These are phyloP conservation scores for Alternaria sp. DNA, from an alignment of 2,329 filamentous ascomycete species.

Conservation along the genomic window DNA sequence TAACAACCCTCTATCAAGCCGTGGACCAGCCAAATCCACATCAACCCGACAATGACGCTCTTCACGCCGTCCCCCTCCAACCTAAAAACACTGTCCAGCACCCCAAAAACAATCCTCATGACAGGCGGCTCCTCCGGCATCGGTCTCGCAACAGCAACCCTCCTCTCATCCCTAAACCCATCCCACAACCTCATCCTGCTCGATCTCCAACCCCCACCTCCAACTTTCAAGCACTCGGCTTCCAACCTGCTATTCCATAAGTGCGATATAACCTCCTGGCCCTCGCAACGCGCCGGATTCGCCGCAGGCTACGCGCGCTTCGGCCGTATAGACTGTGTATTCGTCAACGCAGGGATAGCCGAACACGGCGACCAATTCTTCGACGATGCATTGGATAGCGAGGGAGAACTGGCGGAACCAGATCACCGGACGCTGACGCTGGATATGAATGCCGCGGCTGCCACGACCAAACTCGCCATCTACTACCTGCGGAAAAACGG, in stretches of 20 bases:
- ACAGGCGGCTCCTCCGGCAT: constrained; percentile 52
- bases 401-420: constrained; percentile 54
- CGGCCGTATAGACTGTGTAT: constrained; percentile 54
- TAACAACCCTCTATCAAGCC: too few species aligned
- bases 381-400: constrained; percentile 50
- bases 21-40: background rate
- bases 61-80: constrained; percentile 29
- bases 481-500: constrained; percentile 53
- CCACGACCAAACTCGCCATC: constrained; percentile 57
- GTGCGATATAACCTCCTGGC: constrained; percentile 57
- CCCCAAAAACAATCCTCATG: constrained; percentile 45
- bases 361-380: constrained; percentile 59
- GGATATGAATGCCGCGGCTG: constrained; percentile 55
- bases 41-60: constrained; percentile 24
- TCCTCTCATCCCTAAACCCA: constrained; percentile 47
- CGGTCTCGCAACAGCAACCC: constrained; percentile 49
- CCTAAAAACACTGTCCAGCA: constrained; percentile 29
- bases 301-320: constrained; percentile 50
- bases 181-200: constrained; percentile 52
- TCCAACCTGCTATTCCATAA: constrained; percentile 44
- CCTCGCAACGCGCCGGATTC: constrained; percentile 54
- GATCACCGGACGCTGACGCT: constrained; percentile 54
- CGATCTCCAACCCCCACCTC: constrained; percentile 47
- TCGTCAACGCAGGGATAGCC: constrained; percentile 58
- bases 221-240: constrained; percentile 35